A percentile compares a stretch with the other conserved stretches of the same genome.
phyloP scores from a whole-genome alignment of 306 rosid genomes.

The Quercus gilva region DNA sequence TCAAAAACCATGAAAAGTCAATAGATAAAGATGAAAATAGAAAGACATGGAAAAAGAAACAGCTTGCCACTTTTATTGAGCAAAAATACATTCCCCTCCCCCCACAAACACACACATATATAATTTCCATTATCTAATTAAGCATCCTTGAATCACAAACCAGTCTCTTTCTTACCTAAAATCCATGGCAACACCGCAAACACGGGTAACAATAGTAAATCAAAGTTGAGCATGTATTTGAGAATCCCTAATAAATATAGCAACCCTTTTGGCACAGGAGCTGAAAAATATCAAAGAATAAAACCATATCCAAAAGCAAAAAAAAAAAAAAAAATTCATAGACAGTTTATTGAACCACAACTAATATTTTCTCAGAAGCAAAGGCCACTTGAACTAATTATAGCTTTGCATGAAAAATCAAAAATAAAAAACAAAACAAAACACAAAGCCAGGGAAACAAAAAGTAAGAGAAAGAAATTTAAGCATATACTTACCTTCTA shows the following conservation, averaged over 20 bases:
- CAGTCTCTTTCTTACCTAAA: conserved; percentile 14
- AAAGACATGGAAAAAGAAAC: conserved; percentile 14
- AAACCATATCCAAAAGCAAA: background rate
- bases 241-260: background rate
- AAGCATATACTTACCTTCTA: background rate
- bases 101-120: background rate
- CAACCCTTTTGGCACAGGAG: conserved; percentile 2
- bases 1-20: background rate
- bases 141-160: conserved; percentile 21
- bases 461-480: background rate
- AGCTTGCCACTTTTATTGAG: conserved; percentile 19
- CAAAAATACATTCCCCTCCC: conserved; percentile 11
- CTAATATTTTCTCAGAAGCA: background rate
- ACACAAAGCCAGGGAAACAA: background rate
- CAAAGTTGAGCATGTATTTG: conserved; percentile 13
- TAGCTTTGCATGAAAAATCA: background rate
- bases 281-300: conserved; percentile 2
- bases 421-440: background rate
- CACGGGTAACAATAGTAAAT: too few species aligned
- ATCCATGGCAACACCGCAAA: conserved; percentile 12
- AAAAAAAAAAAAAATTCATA: background rate
- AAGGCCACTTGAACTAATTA: background rate
- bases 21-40: conserved; percentile 8
- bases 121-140: conserved; percentile 16
- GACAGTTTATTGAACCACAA: background rate